A percentile compares a stretch with the other conserved stretches of the same genome.
Conservation (phyloP, 805 yeast species). For the Zygosaccharomyces kombuchaensis region DNA sequence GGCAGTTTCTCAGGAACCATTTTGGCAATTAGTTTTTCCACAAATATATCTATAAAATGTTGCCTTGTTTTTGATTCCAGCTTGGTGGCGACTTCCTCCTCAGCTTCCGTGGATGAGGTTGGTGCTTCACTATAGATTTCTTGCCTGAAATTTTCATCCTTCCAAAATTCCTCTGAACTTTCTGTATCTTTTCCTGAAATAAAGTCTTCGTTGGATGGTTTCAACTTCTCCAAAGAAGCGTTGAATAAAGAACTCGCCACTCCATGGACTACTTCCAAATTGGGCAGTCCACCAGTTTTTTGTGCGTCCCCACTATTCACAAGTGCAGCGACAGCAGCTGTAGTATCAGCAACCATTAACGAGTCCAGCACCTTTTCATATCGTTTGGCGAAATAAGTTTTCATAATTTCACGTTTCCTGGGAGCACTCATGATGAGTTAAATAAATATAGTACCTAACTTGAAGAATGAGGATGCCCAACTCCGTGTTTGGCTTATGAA, state of each 20-base stretch:
- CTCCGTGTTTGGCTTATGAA: too few species aligned
- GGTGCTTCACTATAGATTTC: conserved; percentile 13
- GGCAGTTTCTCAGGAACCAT: conserved; percentile 47
- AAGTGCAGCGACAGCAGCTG: conserved; percentile 14
- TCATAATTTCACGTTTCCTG: conserved; percentile 19
- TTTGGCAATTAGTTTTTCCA: conserved; percentile 50
- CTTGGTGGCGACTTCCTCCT: conserved; percentile 13
- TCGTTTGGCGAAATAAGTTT: conserved; percentile 22
- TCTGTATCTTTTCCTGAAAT: conserved; percentile 16
- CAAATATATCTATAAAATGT: conserved; percentile 56
- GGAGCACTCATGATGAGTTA: conserved; percentile 8
- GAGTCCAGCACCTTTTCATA: conserved; percentile 28
- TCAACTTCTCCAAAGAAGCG: conserved; percentile 41
- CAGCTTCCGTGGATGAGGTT: conserved; percentile 4
- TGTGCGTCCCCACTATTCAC: conserved; percentile 9
- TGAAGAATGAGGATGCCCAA: too few species aligned
- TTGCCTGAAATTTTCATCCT: conserved; percentile 23
- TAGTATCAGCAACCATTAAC: conserved; percentile 21
- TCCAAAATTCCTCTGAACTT: conserved; percentile 27
- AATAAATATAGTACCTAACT: background rate
- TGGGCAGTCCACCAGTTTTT: conserved; percentile 15
- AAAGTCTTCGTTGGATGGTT: conserved; percentile 11
- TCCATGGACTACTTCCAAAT: conserved; percentile 34
- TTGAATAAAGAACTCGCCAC: conserved; percentile 44
- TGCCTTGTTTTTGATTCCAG: conserved; percentile 21